These are phyloP conservation scores for Colletotrichum abscissum DNA, from an alignment of 2,329 filamentous ascomycete species.

Conservation along the genomic window DNA sequence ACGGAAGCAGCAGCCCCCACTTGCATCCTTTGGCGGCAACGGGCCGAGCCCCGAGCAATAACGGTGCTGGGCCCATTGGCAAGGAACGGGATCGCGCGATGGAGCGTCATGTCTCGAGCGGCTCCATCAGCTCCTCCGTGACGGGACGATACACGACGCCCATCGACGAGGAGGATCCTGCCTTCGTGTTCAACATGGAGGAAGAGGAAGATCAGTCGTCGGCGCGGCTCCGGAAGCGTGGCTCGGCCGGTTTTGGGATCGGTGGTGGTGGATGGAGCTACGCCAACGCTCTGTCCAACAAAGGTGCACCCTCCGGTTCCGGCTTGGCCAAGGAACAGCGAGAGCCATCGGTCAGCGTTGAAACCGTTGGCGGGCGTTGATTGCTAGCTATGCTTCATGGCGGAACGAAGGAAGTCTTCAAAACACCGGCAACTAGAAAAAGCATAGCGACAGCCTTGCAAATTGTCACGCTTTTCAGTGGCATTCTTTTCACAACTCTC, in stretches of 20 bases:
- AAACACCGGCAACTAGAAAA: slow-evolving; percentile 7
- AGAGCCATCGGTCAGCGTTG: slow-evolving; percentile 35
- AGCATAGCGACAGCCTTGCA: slow-evolving; percentile 30
- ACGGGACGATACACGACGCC: slow-evolving; percentile 71
- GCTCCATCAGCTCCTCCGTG: slow-evolving; percentile 65
- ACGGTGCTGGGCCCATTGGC: slow-evolving; percentile 51
- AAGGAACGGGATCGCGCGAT: slow-evolving; percentile 52
- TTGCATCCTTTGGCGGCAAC: slow-evolving; percentile 61
- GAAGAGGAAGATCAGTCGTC: slow-evolving; percentile 64
- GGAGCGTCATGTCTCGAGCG: slow-evolving; percentile 70
- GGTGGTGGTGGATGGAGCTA: slow-evolving; percentile 53
- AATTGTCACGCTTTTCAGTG: slow-evolving; percentile 15
- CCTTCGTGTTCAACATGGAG: slow-evolving; percentile 75
- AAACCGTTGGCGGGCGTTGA: slow-evolving; percentile 37
- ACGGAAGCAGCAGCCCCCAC: slow-evolving; percentile 57
- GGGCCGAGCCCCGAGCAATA: slow-evolving; percentile 53
- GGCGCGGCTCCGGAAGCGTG: slow-evolving; percentile 59
- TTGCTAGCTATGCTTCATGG: not conserved
- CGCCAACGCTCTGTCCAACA: slow-evolving; percentile 43
- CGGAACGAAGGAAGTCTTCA: not conserved
- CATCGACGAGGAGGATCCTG: slow-evolving; percentile 73
- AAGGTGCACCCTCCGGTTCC: slow-evolving; percentile 16
- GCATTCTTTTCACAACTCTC: slow-evolving; percentile 10
- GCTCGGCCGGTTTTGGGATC: slow-evolving; percentile 55
- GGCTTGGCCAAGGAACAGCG: slow-evolving; percentile 36